Conservation (phyloP, 345 rosid genomes). For the Eucalyptus paniculata region DNA sequence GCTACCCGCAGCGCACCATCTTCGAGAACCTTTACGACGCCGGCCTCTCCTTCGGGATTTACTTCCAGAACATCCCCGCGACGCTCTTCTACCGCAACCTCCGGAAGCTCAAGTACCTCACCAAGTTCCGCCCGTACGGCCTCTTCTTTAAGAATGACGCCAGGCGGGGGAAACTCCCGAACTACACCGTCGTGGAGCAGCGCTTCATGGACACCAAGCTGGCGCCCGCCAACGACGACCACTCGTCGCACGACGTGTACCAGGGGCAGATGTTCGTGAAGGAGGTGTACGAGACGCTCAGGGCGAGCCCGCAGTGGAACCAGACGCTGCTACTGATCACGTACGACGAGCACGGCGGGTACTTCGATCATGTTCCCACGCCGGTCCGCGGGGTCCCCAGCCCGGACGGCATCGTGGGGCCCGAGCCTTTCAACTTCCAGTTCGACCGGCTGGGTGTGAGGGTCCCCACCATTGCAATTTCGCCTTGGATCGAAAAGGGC, state of each 20-base stretch:
- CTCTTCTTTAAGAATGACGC: constrained; percentile 39
- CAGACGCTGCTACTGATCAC: constrained; percentile 64
- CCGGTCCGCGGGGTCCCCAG: constrained; percentile 71
- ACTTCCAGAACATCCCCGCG: constrained; percentile 84
- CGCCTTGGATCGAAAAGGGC: too few species aligned
- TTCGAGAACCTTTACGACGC: constrained; percentile 41
- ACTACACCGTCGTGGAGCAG: constrained; percentile 76
- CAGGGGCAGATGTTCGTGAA: constrained; percentile 75
- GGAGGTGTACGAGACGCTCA: constrained; percentile 3
- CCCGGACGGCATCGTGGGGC: constrained; percentile 7
- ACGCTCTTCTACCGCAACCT: constrained; percentile 56
- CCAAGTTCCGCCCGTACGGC: constrained; percentile 38
- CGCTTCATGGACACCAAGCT: constrained; percentile 47
- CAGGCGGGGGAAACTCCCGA: constrained; percentile 51
- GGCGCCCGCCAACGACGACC: constrained; percentile 73
- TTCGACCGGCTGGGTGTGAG: too few species aligned
- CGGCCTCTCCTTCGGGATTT: constrained; percentile 59
- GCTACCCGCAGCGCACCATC: constrained; percentile 81
- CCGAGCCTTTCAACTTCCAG: too few species aligned
- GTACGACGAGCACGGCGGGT: constrained; percentile 92
- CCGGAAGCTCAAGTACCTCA: constrained; percentile 54
- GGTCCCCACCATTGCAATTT: too few species aligned
- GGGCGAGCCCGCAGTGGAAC: constrained; percentile 93
- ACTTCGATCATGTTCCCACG: constrained; percentile 67
- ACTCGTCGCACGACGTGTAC: constrained; percentile 89